Conservation (phyloP, 495 filamentous ascomycete species). For the Letharia columbiana region DNA sequence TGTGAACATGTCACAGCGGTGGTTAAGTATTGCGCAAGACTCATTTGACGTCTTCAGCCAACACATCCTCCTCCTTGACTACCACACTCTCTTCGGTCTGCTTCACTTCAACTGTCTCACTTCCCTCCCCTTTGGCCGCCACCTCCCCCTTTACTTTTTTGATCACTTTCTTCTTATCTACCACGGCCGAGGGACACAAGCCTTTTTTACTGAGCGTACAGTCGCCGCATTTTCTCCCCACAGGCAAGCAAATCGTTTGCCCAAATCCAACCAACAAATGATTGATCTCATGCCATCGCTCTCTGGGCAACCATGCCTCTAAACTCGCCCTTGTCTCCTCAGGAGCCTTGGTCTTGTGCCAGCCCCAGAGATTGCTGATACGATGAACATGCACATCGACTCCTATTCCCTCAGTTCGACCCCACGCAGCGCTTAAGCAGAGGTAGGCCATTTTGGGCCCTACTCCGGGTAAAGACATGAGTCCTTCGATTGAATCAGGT, state of each 20-base stretch:
- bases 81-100: constrained; percentile 37
- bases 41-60: constrained; percentile 4
- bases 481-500: constrained; percentile 66
- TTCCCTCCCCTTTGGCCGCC: constrained; percentile 42
- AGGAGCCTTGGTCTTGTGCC: constrained; percentile 74
- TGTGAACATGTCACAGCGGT: background rate
- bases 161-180: constrained; percentile 35
- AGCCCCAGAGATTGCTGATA: constrained; percentile 94
- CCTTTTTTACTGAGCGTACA: constrained; percentile 66
- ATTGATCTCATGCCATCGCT: constrained; percentile 93
- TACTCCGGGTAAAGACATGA: constrained; percentile 79
- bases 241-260: constrained; percentile 77
- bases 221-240: constrained; percentile 71
- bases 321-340: constrained; percentile 76
- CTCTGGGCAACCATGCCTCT: constrained; percentile 75
- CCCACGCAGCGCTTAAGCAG: constrained; percentile 67
- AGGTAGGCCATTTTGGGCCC: constrained; percentile 98
- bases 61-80: constrained; percentile 48
- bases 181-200: constrained; percentile 64
- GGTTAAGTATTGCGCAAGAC: background rate
- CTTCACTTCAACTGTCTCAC: constrained; percentile 49
- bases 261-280: constrained; percentile 85
- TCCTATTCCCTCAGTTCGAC: constrained; percentile 52
- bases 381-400: constrained; percentile 70
- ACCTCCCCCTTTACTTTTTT: constrained; percentile 41